These are phyloP conservation scores for Elaeis guineensis DNA, from an alignment of 176 grass and related monocot genomes.

Conservation along the genomic window DNA sequence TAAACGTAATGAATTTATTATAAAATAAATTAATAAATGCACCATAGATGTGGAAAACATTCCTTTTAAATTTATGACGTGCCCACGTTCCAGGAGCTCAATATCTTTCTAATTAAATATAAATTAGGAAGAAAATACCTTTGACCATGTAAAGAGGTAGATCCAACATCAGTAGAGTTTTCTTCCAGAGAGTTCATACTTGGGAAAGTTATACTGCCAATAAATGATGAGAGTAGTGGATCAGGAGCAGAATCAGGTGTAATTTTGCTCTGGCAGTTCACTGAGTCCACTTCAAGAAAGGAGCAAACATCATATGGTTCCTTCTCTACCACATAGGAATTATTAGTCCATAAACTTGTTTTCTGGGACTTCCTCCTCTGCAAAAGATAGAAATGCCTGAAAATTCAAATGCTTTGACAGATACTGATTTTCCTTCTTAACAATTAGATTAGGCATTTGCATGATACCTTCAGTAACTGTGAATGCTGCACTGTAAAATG, in stretches of 20 bases:
- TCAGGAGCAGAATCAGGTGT: conserved; percentile 43
- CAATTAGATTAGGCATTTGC: neutral
- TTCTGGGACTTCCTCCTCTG: conserved; percentile 72
- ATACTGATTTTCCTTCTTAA: no score
- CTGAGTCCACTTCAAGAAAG: conserved; percentile 18
- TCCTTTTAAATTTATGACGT: no score
- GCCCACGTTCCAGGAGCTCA: no score
- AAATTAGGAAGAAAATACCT: conserved; percentile 29
- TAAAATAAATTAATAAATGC: no score
- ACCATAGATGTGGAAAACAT: no score
- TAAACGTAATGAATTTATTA: no score
- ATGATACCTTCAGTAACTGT: conserved; percentile 53
- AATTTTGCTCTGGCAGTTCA: conserved; percentile 15
- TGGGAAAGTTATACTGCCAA: conserved; percentile 23
- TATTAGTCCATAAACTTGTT: conserved; percentile 30
- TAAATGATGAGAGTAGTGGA: conserved; percentile 62
- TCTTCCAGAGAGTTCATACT: neutral
- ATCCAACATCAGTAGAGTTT: neutral
- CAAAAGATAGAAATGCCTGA: neutral
- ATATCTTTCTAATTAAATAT: neutral
- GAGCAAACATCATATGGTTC: conserved; percentile 29
- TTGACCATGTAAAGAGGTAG: conserved; percentile 16
- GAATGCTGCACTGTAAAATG: conserved; percentile 65
- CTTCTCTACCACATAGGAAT: conserved; percentile 9
- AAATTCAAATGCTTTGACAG: no score